A percentile compares a stretch with the other conserved stretches of the same genome.
These are phyloP conservation scores for Aschersonia sp. DNA, from an alignment of 2,329 filamentous ascomycete genomes.

Conservation along the genomic window DNA sequence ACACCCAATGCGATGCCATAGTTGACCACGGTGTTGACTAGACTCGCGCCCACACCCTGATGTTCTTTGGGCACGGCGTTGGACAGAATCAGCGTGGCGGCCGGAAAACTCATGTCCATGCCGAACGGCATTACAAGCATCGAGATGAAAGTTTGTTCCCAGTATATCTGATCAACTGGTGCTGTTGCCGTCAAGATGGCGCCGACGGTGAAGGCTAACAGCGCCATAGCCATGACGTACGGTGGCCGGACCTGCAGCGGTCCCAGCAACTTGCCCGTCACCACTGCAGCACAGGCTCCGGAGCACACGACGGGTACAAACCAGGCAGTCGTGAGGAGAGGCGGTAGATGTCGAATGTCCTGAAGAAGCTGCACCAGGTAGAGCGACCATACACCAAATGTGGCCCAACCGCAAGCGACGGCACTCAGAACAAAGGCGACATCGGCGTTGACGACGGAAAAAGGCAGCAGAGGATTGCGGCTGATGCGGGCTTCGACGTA, in stretches of 20 bases:
- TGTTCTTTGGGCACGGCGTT: conserved; percentile 31
- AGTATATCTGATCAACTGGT: conserved; percentile 44
- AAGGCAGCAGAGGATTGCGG: conserved; percentile 40
- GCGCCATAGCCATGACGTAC: conserved; percentile 27
- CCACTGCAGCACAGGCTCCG: conserved; percentile 28
- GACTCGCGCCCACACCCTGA: conserved; percentile 31
- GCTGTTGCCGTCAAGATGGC: conserved; percentile 28
- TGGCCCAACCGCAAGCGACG: conserved; percentile 37
- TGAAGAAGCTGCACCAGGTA: conserved; percentile 36
- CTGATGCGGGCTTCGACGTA: conserved; percentile 36
- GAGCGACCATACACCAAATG: conserved; percentile 38
- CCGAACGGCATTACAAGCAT: conserved; percentile 45
- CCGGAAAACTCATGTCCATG: conserved; percentile 55
- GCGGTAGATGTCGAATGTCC: conserved; percentile 23
- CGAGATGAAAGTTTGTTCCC: conserved; percentile 46
- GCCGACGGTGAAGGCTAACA: conserved; percentile 27
- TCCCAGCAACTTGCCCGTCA: conserved; percentile 26
- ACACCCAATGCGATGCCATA: conserved; percentile 53
- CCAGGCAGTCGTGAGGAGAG: conserved; percentile 28
- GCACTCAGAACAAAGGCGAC: conserved; percentile 42
- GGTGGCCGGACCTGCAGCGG: conserved; percentile 19
- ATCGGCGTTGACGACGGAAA: conserved; percentile 28
- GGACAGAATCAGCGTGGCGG: conserved; percentile 44
- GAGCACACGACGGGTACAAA: conserved; percentile 27
- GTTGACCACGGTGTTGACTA: conserved; percentile 53